These are phyloP conservation scores for Nakaseomyces delphensis DNA, from an alignment of 1,139 yeast genomes.

Conservation along the genomic window DNA sequence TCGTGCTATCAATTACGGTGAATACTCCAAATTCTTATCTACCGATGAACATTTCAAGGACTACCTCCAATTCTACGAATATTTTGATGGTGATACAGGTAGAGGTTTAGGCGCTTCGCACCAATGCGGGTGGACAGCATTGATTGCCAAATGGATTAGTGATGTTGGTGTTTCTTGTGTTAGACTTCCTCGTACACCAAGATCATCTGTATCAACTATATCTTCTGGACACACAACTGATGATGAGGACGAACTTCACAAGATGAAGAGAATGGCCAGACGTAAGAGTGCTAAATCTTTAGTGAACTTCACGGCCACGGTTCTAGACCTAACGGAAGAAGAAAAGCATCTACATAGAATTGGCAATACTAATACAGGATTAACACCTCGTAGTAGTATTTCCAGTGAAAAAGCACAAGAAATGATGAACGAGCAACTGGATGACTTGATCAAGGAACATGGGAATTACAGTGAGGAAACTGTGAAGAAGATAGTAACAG, in stretches of 20 bases:
- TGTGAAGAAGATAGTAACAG: constrained; percentile 2
- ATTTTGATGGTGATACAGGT: constrained; percentile 93
- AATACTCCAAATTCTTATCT: constrained; percentile 46
- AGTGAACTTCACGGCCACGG: constrained; percentile 55
- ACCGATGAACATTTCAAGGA: constrained; percentile 70
- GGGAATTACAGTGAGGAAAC: constrained; percentile 2
- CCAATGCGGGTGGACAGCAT: constrained; percentile 96
- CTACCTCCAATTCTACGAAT: constrained; percentile 74
- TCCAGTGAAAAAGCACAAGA: constrained; percentile 13
- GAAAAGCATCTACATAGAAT: constrained; percentile 34
- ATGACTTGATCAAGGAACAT: constrained; percentile 7
- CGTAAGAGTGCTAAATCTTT: constrained; percentile 67
- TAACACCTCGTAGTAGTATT: constrained; percentile 23
- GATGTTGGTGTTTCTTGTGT: constrained; percentile 74
- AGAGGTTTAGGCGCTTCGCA: constrained; percentile 92
- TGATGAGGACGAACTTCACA: constrained; percentile 11
- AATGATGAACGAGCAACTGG: constrained; percentile 7
- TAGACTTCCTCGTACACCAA: constrained; percentile 42
- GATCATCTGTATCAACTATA: constrained; percentile 23
- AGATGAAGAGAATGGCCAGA: constrained; percentile 39
- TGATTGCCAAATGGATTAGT: constrained; percentile 88
- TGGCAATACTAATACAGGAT: constrained; percentile 21
- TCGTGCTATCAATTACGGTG: constrained; percentile 72
- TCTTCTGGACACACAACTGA: constrained; percentile 12
- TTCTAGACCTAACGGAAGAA: constrained; percentile 58